phyloP scores from a whole-genome alignment of 345 rosid genomes.

The Aquilaria yunnanensis region DNA sequence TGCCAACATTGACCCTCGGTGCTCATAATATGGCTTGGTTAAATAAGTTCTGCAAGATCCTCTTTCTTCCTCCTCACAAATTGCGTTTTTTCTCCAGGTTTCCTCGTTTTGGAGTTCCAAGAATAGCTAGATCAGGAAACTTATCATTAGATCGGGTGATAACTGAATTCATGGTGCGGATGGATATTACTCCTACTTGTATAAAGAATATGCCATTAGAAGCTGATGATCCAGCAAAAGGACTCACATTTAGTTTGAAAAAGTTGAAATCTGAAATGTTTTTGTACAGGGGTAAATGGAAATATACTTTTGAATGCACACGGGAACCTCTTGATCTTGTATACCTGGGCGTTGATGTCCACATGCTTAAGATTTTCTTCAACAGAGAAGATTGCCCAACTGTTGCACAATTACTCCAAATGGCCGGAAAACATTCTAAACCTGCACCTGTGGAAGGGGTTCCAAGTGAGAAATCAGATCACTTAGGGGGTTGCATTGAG shows the following conservation, averaged over 20 bases:
- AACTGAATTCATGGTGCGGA: slow-evolving; percentile 81
- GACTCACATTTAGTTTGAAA: slow-evolving; percentile 65
- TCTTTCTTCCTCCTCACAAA: slow-evolving; percentile 83
- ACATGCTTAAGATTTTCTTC: slow-evolving; percentile 58
- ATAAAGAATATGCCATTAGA: slow-evolving; percentile 65
- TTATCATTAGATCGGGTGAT: slow-evolving; percentile 80
- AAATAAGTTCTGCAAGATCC: slow-evolving; percentile 63
- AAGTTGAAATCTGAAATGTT: slow-evolving; percentile 73
- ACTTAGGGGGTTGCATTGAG: slow-evolving; percentile 34
- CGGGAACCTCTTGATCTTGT: slow-evolving; percentile 91
- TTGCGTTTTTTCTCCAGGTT: slow-evolving; percentile 76
- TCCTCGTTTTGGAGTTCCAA: slow-evolving; percentile 84
- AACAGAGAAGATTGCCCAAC: slow-evolving; percentile 44
- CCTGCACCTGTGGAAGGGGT: slow-evolving; percentile 50
- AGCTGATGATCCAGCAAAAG: slow-evolving; percentile 83
- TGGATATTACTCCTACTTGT: slow-evolving; percentile 65
- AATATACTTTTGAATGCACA: slow-evolving; percentile 70
- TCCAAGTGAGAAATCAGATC: slow-evolving; percentile 48
- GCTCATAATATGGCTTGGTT: slow-evolving; percentile 95
- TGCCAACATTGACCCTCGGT: slow-evolving; percentile 67
- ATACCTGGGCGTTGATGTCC: slow-evolving; percentile 81
- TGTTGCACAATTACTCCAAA: slow-evolving; percentile 39
- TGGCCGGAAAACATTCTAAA: slow-evolving; percentile 46
- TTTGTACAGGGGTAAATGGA: slow-evolving; percentile 75
- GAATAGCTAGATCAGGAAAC: slow-evolving; percentile 73